phyloP scores from a whole-genome alignment of 805 yeast genomes.

The Metschnikowia henanensis region DNA sequence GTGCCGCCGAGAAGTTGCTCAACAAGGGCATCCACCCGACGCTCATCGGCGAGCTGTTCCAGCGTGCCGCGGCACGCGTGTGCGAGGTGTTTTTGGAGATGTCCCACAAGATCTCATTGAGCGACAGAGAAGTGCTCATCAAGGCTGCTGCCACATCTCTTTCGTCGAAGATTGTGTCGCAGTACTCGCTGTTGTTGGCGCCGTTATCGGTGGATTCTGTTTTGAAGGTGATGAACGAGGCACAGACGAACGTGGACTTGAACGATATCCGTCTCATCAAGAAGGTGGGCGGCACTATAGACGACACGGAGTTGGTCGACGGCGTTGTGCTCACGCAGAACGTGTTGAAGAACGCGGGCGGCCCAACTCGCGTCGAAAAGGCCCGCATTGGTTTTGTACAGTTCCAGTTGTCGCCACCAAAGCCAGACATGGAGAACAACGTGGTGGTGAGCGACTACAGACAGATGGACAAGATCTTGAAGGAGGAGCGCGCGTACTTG shows the following conservation, averaged over 20 bases:
- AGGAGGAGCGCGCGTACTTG: conserved; percentile 95
- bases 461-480: conserved; percentile 98
- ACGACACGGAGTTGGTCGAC: conserved; percentile 88
- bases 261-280: conserved; percentile 86
- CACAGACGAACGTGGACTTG: conserved; percentile 72
- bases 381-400: conserved; percentile 89
- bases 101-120: conserved; percentile 77
- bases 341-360: conserved; percentile 88
- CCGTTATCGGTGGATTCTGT: conserved; percentile 96
- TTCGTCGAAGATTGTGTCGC: conserved; percentile 94
- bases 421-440: conserved; percentile 97
- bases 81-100: conserved; percentile 80
- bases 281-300: conserved; percentile 97
- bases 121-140: conserved; percentile 78
- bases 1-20: conserved; percentile 91
- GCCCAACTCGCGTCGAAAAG: conserved; percentile 92
- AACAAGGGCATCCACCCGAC: conserved; percentile 95
- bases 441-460: conserved; percentile 97
- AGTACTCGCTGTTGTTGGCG: conserved; percentile 79
- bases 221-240: conserved; percentile 65
- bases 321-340: conserved; percentile 94
- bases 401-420: conserved; percentile 95
- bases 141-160: conserved; percentile 95
- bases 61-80: conserved; percentile 81
- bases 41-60: conserved; percentile 89